These are phyloP conservation scores for Alternaria sp. DNA, from an alignment of 2,329 filamentous ascomycete species.

Conservation along the genomic window DNA sequence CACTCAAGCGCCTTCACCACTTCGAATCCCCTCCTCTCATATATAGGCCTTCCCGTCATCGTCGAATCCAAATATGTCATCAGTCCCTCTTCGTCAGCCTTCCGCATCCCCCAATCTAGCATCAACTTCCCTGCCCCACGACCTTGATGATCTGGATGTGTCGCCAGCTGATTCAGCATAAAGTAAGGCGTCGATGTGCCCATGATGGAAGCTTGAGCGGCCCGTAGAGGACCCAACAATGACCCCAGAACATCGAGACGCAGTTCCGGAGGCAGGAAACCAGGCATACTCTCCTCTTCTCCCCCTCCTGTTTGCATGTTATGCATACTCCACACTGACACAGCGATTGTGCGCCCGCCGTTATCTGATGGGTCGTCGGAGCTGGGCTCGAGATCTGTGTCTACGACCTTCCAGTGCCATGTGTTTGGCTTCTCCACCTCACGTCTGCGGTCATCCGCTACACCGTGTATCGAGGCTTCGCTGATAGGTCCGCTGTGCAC, in stretches of 20 bases:
- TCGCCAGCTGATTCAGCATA: slow-evolving; percentile 44
- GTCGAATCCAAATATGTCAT: slow-evolving; percentile 53
- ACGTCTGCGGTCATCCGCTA: slow-evolving; percentile 34
- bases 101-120: slow-evolving; percentile 51
- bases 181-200: slow-evolving; percentile 30
- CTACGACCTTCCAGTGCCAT: slow-evolving; percentile 47
- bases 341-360: slow-evolving; percentile 38
- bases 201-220: slow-evolving; percentile 39
- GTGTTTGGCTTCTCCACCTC: slow-evolving; percentile 33
- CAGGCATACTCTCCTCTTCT: slow-evolving; percentile 59
- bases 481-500: slow-evolving; percentile 36
- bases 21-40: slow-evolving; percentile 47
- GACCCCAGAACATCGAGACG: slow-evolving; percentile 39
- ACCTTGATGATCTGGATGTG: slow-evolving; percentile 52
- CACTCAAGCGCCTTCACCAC: slow-evolving; percentile 30
- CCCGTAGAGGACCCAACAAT: slow-evolving; percentile 34
- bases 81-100: slow-evolving; percentile 52
- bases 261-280: slow-evolving; percentile 75
- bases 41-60: slow-evolving; percentile 50
- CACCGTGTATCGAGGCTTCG: slow-evolving; percentile 35
- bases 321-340: slow-evolving; percentile 39
- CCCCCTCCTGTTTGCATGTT: slow-evolving; percentile 16
- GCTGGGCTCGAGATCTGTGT: slow-evolving; percentile 35
- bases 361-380: slow-evolving; percentile 35
- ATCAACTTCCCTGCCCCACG: slow-evolving; percentile 52